A percentile compares a stretch with the other conserved stretches of the same genome.
Conservation (phyloP, 148 eudicot genomes). For the Persicaria tinctoria region DNA sequence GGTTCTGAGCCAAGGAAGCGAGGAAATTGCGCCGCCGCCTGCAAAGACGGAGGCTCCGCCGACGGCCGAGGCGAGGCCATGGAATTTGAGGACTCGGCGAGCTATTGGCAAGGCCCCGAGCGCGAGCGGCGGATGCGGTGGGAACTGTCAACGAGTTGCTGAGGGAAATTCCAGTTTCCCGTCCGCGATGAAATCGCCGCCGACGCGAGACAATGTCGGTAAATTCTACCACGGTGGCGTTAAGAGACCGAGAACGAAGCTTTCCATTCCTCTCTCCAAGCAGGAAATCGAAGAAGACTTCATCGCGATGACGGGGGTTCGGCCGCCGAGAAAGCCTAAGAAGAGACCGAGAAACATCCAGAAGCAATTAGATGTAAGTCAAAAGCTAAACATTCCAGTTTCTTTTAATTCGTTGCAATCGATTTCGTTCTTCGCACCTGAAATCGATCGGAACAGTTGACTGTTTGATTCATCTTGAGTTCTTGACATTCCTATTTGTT, state of each 20-base stretch:
- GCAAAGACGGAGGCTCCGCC: slow-evolving; percentile 11
- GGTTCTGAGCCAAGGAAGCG: slow-evolving; percentile 24
- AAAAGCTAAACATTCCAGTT: not conserved
- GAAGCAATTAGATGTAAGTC: slow-evolving; percentile 32
- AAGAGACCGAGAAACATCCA: slow-evolving; percentile 28
- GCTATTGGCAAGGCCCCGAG: slow-evolving; percentile 38
- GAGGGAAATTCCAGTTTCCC: slow-evolving; percentile 19
- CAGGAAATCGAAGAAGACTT: slow-evolving; percentile 32
- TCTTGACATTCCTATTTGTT: not conserved
- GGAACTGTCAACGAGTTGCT: slow-evolving; percentile 18
- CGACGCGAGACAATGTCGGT: slow-evolving; percentile 9
- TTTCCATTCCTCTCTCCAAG: slow-evolving; percentile 24
- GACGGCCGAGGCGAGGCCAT: slow-evolving; percentile 31
- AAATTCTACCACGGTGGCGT: slow-evolving; percentile 7
- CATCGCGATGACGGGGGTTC: slow-evolving; percentile 20
- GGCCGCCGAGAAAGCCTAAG: slow-evolving; percentile 32
- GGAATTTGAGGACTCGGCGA: slow-evolving; percentile 68
- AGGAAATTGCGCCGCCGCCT: slow-evolving; percentile 13
- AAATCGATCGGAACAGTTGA: not conserved
- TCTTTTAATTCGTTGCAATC: not conserved
- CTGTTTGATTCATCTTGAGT: not conserved
- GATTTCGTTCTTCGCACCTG: not conserved
- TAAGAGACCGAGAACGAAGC: slow-evolving; percentile 21
- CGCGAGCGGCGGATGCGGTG: slow-evolving; percentile 14
- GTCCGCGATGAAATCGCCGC: slow-evolving; percentile 29